Evolutionary conservation across 805 yeast species (phyloP).

Genomic region (Saccharomycopsis capsularis): DNA sequence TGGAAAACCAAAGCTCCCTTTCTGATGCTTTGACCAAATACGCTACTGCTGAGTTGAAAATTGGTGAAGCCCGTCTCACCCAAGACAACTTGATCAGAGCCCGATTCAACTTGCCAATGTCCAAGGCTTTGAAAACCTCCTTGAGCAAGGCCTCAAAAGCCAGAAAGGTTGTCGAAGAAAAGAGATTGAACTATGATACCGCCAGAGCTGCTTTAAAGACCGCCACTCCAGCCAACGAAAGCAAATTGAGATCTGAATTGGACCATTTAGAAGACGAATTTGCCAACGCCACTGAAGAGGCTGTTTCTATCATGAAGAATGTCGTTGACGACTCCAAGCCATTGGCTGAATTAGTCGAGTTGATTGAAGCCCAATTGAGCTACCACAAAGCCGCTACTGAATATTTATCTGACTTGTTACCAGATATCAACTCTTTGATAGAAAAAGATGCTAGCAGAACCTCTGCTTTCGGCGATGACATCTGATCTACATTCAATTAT

Average conservation of each 20-base stretch:
- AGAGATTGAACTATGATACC: constrained; percentile 72
- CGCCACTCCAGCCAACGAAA: constrained; percentile 59
- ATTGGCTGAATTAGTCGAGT: constrained; percentile 56
- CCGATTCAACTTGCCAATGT: constrained; percentile 62
- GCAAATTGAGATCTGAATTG: constrained; percentile 66
- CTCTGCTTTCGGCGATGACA: constrained; percentile 22
- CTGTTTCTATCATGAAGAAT: constrained; percentile 74
- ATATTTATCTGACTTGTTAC: constrained; percentile 55
- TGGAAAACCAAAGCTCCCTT: constrained; percentile 36
- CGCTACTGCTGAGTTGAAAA: constrained; percentile 62
- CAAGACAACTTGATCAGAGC: constrained; percentile 70
- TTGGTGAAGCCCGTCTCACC: constrained; percentile 75
- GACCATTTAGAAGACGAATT: constrained; percentile 85
- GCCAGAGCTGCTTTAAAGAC: constrained; percentile 51
- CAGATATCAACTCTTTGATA: constrained; percentile 54
- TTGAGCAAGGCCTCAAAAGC: constrained; percentile 59
- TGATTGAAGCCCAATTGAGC: constrained; percentile 72
- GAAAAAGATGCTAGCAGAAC: constrained; percentile 38
- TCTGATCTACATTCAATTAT: background rate
- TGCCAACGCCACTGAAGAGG: constrained; percentile 84
- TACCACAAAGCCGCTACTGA: constrained; percentile 72
- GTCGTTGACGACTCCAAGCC: constrained; percentile 68
- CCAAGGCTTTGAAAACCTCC: constrained; percentile 52
- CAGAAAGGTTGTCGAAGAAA: constrained; percentile 68
- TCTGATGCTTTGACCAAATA: constrained; percentile 58